Conservation (phyloP, 805 yeast genomes). For the Wickerhamomyces rabaulensis region DNA sequence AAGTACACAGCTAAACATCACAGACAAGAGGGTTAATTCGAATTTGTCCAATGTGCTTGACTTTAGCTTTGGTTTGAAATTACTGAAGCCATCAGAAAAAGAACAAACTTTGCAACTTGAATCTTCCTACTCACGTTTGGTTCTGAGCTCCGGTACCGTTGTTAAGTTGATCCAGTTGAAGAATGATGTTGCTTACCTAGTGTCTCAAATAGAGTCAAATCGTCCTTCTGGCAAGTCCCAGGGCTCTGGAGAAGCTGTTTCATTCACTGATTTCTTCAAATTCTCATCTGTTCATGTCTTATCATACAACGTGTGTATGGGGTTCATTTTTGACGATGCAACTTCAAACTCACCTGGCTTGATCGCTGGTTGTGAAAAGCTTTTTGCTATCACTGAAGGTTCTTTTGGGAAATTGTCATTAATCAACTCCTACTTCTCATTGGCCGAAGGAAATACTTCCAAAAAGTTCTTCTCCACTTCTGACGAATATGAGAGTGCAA, state of each 20-base stretch:
- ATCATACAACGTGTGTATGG: conserved; percentile 64
- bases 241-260: not conserved
- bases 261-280: not conserved
- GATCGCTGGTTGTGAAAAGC: conserved; percentile 71
- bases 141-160: conserved; percentile 48
- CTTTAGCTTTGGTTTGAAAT: conserved; percentile 37
- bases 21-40: conserved; percentile 28
- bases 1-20: conserved; percentile 26
- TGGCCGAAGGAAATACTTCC: conserved; percentile 57
- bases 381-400: conserved; percentile 60
- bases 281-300: conserved; percentile 50
- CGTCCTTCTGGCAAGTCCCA: not conserved
- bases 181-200: conserved; percentile 5
- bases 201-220: not conserved
- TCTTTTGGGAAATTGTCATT: conserved; percentile 63
- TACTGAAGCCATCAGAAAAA: conserved; percentile 33
- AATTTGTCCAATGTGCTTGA: conserved; percentile 39
- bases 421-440: conserved; percentile 63
- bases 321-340: conserved; percentile 64
- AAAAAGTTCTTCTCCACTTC: conserved; percentile 42
- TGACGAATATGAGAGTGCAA: conserved; percentile 43
- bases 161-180: conserved; percentile 24
- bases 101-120: conserved; percentile 48
- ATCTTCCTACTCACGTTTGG: conserved; percentile 53
- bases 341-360: conserved; percentile 54